Base-by-base conservation (phyloP, 2,329 filamentous ascomycete genomes). In the Trichophyton benhamiae region DNA sequence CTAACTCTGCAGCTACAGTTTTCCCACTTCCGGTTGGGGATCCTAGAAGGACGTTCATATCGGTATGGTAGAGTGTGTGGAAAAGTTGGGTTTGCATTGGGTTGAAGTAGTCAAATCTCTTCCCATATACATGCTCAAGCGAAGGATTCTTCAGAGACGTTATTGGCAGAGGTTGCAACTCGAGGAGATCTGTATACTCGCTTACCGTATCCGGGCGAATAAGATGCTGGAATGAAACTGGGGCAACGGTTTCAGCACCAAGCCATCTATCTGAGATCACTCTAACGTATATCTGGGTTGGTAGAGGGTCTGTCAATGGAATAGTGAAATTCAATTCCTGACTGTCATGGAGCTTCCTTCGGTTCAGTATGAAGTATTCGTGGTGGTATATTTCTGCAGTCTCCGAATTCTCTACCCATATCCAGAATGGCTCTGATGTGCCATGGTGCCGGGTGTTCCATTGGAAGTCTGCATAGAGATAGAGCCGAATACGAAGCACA, bases 1-100 rank as follows among this genome's bases (percentile, higher is more conserved):
- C 91, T 64, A 99, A 77, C 72, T 99, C 94, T 57, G 89, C 91
- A 17, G 95, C 94, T 46, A 99, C 88, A 0, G 95, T 99, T 79
- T 99, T 99, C 62, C 94, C 94, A 79, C 91, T 96, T 62, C 94
- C 94, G 0, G 95, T 99, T 0, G 94, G 95, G 1, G 94, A 97
- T 6, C 95, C 94, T 7, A 99, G 82, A 2, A 99, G 82, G 3
- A 99, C 91, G 70, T 99, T 99, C 53, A 89, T 87, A 6, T 88
- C 76, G 0, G 94, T 96, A 71, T 97, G 87, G 67, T 99, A 99
- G 38, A 99, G 82, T 13, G 90, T 92, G 70, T 99, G 94, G 75
- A 99, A 99, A 59, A 99, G 90, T 70, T 99, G 94, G 0, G 94
- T 97, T 74, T 99, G 94, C 95, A 99, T 97, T 0, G 94, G 94